phyloP scores from a whole-genome alignment of 2,329 filamentous ascomycete species.

The Periconia macrospinosa region DNA sequence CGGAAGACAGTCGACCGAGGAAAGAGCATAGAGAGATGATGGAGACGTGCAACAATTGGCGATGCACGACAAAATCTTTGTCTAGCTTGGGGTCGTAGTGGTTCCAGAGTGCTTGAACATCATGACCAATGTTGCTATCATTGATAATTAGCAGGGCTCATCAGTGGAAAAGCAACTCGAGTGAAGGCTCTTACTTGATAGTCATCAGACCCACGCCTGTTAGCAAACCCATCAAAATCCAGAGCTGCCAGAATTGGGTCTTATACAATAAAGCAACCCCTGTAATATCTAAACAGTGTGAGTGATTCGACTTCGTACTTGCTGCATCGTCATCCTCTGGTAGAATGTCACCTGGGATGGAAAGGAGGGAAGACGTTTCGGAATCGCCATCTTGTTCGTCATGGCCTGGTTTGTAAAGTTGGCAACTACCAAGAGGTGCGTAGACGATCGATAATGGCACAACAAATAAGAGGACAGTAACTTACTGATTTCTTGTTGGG shows the following conservation, averaged over 20 bases:
- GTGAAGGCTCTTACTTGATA: constrained; percentile 74
- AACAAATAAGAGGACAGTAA: not conserved
- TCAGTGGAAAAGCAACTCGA: constrained; percentile 34
- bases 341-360: constrained; percentile 60
- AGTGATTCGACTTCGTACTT: constrained; percentile 71
- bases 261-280: constrained; percentile 73
- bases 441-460: constrained; percentile 14
- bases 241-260: constrained; percentile 88
- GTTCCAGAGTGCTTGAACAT: constrained; percentile 84
- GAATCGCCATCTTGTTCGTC: constrained; percentile 54
- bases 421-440: constrained; percentile 31
- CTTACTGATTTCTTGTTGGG: constrained; percentile 67
- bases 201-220: constrained; percentile 97
- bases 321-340: constrained; percentile 51
- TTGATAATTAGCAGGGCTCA: not conserved
- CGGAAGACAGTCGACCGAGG: constrained; percentile 68
- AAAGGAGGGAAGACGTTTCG: constrained; percentile 82
- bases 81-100: constrained; percentile 75
- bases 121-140: constrained; percentile 87
- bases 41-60: constrained; percentile 89
- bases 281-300: constrained; percentile 86
- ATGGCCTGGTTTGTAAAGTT: constrained; percentile 38
- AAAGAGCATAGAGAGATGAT: constrained; percentile 91
- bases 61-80: constrained; percentile 74
- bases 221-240: constrained; percentile 83